phyloP scores from a whole-genome alignment of 495 filamentous ascomycete genomes.

The Talaromyces thailandensis region DNA sequence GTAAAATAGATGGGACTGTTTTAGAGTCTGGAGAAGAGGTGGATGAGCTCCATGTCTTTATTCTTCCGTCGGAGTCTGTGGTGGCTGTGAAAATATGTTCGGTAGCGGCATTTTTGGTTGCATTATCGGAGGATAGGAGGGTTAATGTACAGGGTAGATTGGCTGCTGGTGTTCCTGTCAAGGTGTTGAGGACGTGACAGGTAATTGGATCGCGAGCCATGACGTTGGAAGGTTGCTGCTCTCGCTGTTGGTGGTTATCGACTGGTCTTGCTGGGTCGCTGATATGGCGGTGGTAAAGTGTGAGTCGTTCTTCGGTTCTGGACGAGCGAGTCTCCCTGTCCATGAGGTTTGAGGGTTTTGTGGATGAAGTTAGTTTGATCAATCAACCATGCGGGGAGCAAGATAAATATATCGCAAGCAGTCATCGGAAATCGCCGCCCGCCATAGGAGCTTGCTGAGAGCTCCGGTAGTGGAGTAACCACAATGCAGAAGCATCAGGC shows the following conservation, averaged over 20 bases:
- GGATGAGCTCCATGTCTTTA: constrained; percentile 64
- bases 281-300: constrained; percentile 27
- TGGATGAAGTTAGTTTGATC: neutral
- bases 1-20: constrained; percentile 43
- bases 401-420: neutral
- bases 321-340: constrained; percentile 6
- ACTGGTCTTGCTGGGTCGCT: neutral
- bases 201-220: constrained; percentile 71
- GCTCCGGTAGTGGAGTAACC: neutral
- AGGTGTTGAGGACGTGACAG: constrained; percentile 64
- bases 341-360: neutral
- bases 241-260: constrained; percentile 11
- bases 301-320: constrained; percentile 28
- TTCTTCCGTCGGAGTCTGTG: constrained; percentile 82
- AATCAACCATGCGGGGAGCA: neutral
- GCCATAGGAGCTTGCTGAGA: constrained; percentile 2
- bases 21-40: constrained; percentile 27
- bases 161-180: constrained; percentile 55
- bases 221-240: constrained; percentile 39
- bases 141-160: constrained; percentile 48
- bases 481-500: neutral
- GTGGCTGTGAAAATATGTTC: constrained; percentile 47
- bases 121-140: constrained; percentile 26
- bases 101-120: constrained; percentile 14
- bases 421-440: constrained; percentile 6